Evolutionary conservation across 192 early-diverging fungal species (phyloP).

Genomic region (Globomyces pollinis-pini): DNA sequence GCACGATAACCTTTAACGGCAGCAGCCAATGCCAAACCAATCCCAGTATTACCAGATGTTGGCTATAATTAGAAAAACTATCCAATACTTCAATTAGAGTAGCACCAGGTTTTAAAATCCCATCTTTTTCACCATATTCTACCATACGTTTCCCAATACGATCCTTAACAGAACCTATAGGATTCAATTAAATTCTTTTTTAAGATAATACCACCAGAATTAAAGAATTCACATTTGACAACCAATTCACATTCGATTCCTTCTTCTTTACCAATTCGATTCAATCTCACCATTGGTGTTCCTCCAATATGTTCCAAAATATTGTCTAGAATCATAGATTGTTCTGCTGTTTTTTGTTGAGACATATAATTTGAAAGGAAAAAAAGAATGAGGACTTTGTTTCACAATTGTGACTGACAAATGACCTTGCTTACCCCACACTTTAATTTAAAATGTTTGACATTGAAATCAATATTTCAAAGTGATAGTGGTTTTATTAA

Average conservation of each 20-base stretch:
- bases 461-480: too few relatives aligned
- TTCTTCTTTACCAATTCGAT: slow-evolving; percentile 74
- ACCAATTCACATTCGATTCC: slow-evolving; percentile 92
- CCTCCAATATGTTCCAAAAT: slow-evolving; percentile 95
- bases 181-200: too few relatives aligned
- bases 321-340: slow-evolving; percentile 62
- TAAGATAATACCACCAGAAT: slow-evolving; percentile 98
- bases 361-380: slow-evolving; percentile 6
- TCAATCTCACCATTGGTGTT: slow-evolving; percentile 89
- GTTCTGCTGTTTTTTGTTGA: slow-evolving; percentile 10
- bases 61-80: slow-evolving; percentile 45
- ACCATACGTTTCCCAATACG: slow-evolving; percentile 96
- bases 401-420: not conserved
- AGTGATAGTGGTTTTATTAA: too few relatives aligned
- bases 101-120: slow-evolving; percentile 80
- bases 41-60: slow-evolving; percentile 99
- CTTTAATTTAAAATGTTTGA: not conserved
- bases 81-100: slow-evolving; percentile 87
- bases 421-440: not conserved
- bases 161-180: slow-evolving; percentile 98
- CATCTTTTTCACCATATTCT: slow-evolving; percentile 88
- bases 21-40: slow-evolving; percentile 91
- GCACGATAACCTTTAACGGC: slow-evolving; percentile 98
- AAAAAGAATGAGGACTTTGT: not conserved
- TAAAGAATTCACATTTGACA: slow-evolving; percentile 98